Evolutionary conservation across 306 rosid species (phyloP).

Genomic region (Myrica gale): DNA sequence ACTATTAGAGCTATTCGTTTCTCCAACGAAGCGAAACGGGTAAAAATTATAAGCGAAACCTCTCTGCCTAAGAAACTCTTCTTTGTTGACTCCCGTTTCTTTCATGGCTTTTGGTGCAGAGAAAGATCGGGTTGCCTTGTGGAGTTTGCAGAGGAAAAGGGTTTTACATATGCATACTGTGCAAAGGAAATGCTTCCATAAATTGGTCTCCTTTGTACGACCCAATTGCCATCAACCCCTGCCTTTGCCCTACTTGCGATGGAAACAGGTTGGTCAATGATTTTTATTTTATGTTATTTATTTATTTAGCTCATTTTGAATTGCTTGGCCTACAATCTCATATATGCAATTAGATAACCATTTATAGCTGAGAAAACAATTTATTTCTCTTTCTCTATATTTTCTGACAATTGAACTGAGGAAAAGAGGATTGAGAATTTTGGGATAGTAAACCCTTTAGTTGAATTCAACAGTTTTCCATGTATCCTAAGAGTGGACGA

Average conservation of each 20-base stretch:
- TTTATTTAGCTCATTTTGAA: slow-evolving; percentile 4
- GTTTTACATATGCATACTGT: slow-evolving; percentile 78
- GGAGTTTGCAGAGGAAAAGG: slow-evolving; percentile 74
- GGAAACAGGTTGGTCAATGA: slow-evolving; percentile 68
- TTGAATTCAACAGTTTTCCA: neutral
- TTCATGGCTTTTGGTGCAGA: slow-evolving; percentile 45
- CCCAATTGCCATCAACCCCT: slow-evolving; percentile 89
- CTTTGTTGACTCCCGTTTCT: neutral
- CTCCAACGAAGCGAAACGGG: slow-evolving; percentile 66
- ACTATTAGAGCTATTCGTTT: slow-evolving; percentile 54
- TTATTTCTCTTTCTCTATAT: neutral
- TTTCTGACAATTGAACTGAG: neutral
- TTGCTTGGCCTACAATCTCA: slow-evolving; percentile 1
- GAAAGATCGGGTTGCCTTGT: slow-evolving; percentile 62
- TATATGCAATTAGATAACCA: neutral
- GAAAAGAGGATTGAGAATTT: neutral
- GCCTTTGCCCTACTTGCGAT: slow-evolving; percentile 91
- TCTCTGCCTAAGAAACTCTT: neutral
- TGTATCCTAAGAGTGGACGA: neutral
- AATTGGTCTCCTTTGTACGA: slow-evolving; percentile 85
- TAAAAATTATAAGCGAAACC: slow-evolving; percentile 24
- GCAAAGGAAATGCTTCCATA: slow-evolving; percentile 68
- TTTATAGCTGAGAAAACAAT: neutral
- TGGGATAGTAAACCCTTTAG: neutral
- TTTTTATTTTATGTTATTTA: neutral